A percentile compares a stretch with the other conserved stretches of the same genome.
phyloP scores from a whole-genome alignment of 257 asterid species.

The Mentha longifolia region DNA sequence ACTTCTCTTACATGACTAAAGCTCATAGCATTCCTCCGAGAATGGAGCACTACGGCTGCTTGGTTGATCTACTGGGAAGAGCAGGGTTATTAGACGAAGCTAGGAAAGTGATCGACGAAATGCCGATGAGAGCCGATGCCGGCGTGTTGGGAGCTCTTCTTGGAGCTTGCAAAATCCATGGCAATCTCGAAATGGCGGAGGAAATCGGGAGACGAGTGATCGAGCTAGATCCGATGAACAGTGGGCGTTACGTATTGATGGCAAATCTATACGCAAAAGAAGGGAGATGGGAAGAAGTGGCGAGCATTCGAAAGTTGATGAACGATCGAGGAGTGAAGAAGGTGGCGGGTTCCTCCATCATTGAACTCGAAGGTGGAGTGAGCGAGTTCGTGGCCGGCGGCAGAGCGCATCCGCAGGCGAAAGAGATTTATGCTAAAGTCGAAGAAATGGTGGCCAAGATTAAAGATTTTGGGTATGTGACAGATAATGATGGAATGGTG shows the following conservation, averaged over 20 bases:
- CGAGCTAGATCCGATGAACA: slow-evolving; percentile 72
- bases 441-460: slow-evolving; percentile 64
- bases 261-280: slow-evolving; percentile 78
- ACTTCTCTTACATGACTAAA: slow-evolving; percentile 62
- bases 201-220: slow-evolving; percentile 68
- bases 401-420: slow-evolving; percentile 64
- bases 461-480: slow-evolving; percentile 57
- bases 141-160: slow-evolving; percentile 87
- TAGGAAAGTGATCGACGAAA: slow-evolving; percentile 46
- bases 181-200: slow-evolving; percentile 66
- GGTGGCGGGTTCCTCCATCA: slow-evolving; percentile 64
- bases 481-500: slow-evolving; percentile 50
- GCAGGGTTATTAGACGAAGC: slow-evolving; percentile 82
- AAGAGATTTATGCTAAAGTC: slow-evolving; percentile 62
- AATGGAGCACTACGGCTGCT: slow-evolving; percentile 89
- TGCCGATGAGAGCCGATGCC: slow-evolving; percentile 78
- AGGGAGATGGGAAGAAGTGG: slow-evolving; percentile 79
- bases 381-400: slow-evolving; percentile 79
- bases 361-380: slow-evolving; percentile 63
- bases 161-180: slow-evolving; percentile 84
- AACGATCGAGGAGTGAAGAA: slow-evolving; percentile 82
- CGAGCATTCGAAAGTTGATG: slow-evolving; percentile 73
- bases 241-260: slow-evolving; percentile 78
- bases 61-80: slow-evolving; percentile 90
- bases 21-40: slow-evolving; percentile 61